Evolutionary conservation across 805 yeast species (phyloP).

Genomic region (Kluyveromyces starmeri): DNA sequence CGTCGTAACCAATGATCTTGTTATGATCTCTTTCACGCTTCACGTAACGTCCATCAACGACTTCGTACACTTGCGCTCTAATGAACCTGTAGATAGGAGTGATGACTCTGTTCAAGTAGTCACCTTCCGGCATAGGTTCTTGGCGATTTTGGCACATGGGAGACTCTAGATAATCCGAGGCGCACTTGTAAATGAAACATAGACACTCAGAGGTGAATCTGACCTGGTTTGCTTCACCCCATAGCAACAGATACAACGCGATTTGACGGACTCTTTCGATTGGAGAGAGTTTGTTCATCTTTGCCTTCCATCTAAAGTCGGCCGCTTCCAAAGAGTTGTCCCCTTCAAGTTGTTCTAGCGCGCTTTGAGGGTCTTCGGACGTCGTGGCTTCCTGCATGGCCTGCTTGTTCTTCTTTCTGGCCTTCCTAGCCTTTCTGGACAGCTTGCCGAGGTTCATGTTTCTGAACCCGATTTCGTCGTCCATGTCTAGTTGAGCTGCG

Average conservation of each 20-base stretch:
- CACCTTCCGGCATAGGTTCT: conserved; percentile 80
- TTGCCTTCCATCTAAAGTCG: conserved; percentile 72
- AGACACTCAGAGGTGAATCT: conserved; percentile 87
- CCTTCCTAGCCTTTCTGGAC: conserved; percentile 72
- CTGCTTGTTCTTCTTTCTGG: conserved; percentile 70
- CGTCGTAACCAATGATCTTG: conserved; percentile 86
- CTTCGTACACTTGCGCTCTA: conserved; percentile 75
- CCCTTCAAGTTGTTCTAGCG: conserved; percentile 61
- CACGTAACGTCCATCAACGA: conserved; percentile 70
- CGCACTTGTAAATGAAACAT: conserved; percentile 92
- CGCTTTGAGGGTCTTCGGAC: conserved; percentile 50
- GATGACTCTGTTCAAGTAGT: conserved; percentile 81
- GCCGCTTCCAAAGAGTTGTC: conserved; percentile 83
- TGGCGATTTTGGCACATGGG: conserved; percentile 85
- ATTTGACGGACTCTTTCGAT: conserved; percentile 72
- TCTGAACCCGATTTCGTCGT: conserved; percentile 75
- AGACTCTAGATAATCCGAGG: conserved; percentile 79
- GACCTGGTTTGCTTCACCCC: conserved; percentile 93
- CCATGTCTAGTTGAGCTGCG: conserved; percentile 82
- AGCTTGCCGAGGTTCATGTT: conserved; percentile 71
- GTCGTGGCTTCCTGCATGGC: conserved; percentile 59
- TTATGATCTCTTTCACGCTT: conserved; percentile 83
- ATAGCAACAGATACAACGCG: conserved; percentile 62
- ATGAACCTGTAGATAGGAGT: conserved; percentile 81
- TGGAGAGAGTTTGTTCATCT: conserved; percentile 65